Conservation (phyloP, 2,329 filamentous ascomycete genomes). For the Orbilia blumenaviensis region DNA sequence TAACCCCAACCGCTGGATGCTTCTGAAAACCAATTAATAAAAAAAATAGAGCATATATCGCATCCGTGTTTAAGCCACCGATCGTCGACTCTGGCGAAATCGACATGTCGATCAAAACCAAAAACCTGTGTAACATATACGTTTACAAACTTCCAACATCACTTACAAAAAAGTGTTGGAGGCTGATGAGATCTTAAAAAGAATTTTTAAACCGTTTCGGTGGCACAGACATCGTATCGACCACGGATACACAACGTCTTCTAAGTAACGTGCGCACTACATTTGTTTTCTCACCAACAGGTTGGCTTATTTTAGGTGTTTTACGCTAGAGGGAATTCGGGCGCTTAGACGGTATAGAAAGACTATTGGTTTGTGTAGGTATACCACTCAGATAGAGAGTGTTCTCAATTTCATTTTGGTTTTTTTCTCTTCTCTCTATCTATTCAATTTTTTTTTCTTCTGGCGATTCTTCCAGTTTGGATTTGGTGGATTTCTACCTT, state of each 20-base stretch:
- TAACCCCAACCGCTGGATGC: too few species aligned
- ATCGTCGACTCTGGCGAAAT: neutral
- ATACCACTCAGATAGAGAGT: conserved; percentile 11
- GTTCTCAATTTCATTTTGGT: conserved; percentile 2
- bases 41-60: neutral
- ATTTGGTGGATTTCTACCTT: neutral
- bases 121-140: neutral
- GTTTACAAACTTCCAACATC: neutral
- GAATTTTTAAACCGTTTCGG: neutral
- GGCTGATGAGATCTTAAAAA: neutral
- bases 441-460: neutral
- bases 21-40: neutral
- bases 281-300: neutral
- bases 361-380: neutral
- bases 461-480: neutral
- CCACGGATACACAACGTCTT: neutral
- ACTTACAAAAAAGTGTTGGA: neutral
- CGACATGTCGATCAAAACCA: neutral
- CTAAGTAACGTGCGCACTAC: too few species aligned
- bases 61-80: neutral
- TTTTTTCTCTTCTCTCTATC: neutral
- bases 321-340: neutral
- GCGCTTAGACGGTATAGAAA: neutral
- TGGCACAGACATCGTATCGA: neutral
- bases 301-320: too few species aligned